phyloP scores from a whole-genome alignment of 345 rosid genomes.

The Eucalyptus shirleyi region DNA sequence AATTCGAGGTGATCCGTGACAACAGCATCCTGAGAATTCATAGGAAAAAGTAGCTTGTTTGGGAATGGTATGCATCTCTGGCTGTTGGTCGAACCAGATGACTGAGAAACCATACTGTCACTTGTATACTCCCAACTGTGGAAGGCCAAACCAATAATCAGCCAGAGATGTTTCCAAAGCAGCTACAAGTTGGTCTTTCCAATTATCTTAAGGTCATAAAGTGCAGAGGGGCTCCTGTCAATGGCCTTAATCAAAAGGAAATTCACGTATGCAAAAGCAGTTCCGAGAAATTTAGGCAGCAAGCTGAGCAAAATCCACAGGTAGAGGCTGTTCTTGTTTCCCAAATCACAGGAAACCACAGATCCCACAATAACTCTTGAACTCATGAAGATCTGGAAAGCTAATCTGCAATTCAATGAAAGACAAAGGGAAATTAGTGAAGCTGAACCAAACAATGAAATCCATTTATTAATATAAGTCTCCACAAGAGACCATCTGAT shows the following conservation, averaged over 20 bases:
- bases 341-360: conserved; percentile 87
- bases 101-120: conserved; percentile 41
- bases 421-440: background rate
- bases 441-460: background rate
- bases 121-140: background rate
- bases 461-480: background rate
- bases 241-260: conserved; percentile 40
- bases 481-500: background rate
- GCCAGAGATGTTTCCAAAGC: background rate
- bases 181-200: conserved; percentile 6
- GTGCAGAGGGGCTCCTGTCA: conserved; percentile 29
- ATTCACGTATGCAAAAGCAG: conserved; percentile 27
- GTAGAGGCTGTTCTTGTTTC: conserved; percentile 54
- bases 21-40: conserved; percentile 22
- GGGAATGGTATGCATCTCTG: conserved; percentile 10
- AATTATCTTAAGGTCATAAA: background rate
- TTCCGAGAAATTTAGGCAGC: conserved; percentile 55
- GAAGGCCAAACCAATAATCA: background rate
- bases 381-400: conserved; percentile 68
- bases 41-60: conserved; percentile 18
- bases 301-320: conserved; percentile 74
- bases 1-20: conserved; percentile 41
- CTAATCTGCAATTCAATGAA: conserved; percentile 26
- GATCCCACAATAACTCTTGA: conserved; percentile 51
- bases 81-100: conserved; percentile 16